phyloP scores from a whole-genome alignment of 345 rosid species.

The Euclidium syriacum region DNA sequence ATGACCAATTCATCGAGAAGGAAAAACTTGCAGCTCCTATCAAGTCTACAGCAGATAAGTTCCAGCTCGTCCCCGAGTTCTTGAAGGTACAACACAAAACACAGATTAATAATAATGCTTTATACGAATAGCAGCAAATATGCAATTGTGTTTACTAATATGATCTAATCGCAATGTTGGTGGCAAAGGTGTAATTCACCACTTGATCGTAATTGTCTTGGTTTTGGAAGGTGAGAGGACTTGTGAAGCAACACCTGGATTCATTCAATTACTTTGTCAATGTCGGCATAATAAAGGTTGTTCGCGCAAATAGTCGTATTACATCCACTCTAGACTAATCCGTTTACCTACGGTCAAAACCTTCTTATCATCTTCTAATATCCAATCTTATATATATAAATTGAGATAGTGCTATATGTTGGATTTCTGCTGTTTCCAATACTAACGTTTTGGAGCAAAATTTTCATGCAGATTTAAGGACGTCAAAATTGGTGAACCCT shows the following conservation, averaged over 20 bases:
- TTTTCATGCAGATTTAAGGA: conserved; percentile 56
- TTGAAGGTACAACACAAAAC: conserved; percentile 28
- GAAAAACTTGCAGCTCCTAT: conserved; percentile 30
- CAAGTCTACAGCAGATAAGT: conserved; percentile 23
- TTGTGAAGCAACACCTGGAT: conserved; percentile 92
- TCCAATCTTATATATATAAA: not conserved
- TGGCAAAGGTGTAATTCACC: not conserved
- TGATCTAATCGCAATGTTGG: not conserved
- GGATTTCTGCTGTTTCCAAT: conserved; percentile 4
- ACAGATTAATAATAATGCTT: not conserved
- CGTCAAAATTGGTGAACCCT: conserved; percentile 67
- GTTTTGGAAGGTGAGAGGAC: conserved; percentile 67
- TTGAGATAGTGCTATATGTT: not conserved
- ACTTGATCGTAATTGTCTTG: not conserved
- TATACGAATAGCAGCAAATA: not conserved
- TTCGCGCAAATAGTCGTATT: conserved; percentile 64
- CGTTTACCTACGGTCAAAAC: conserved; percentile 50
- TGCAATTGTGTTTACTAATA: not conserved
- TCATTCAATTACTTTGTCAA: conserved; percentile 81
- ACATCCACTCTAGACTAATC: conserved; percentile 43
- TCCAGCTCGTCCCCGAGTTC: conserved; percentile 33
- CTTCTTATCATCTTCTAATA: not conserved
- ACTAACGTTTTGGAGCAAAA: not conserved
- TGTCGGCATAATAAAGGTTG: conserved; percentile 75
- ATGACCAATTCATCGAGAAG: conserved; percentile 9